Percentiles rank a stretch among this genome's conserved stretches.
Conservation (phyloP, 306 rosid genomes). For the Acacia crassicarpa region DNA sequence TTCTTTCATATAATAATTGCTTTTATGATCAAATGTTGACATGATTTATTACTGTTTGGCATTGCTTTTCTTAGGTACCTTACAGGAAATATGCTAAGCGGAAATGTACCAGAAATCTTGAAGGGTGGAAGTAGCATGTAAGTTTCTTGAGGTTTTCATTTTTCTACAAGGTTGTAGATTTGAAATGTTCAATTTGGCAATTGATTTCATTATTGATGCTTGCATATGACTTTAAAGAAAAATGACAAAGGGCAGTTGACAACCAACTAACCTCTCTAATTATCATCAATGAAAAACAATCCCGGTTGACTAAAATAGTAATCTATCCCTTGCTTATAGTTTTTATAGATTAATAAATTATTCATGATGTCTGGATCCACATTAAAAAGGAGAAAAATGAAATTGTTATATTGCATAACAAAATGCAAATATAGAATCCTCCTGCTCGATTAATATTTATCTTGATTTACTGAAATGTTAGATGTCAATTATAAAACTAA, state of each 20-base stretch:
- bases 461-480: background rate
- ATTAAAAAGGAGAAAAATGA: background rate
- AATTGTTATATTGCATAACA: background rate
- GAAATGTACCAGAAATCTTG: constrained; percentile 57
- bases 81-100: constrained; percentile 67
- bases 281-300: background rate
- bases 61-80: constrained; percentile 56
- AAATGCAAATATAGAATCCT: background rate
- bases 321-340: too few species aligned
- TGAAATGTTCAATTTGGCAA: background rate
- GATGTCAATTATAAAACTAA: background rate
- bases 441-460: background rate
- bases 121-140: constrained; percentile 70
- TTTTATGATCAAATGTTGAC: constrained; percentile 19
- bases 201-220: background rate
- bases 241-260: background rate
- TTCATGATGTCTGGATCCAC: background rate
- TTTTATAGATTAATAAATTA: too few species aligned
- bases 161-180: background rate
- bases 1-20: background rate
- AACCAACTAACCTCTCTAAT: background rate
- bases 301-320: background rate
- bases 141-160: constrained; percentile 35
- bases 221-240: background rate
- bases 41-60: constrained; percentile 5